A percentile compares a stretch with the other conserved stretches of the same genome.
Conservation (phyloP, 495 filamentous ascomycete genomes). For the Cairneyella variabilis region DNA sequence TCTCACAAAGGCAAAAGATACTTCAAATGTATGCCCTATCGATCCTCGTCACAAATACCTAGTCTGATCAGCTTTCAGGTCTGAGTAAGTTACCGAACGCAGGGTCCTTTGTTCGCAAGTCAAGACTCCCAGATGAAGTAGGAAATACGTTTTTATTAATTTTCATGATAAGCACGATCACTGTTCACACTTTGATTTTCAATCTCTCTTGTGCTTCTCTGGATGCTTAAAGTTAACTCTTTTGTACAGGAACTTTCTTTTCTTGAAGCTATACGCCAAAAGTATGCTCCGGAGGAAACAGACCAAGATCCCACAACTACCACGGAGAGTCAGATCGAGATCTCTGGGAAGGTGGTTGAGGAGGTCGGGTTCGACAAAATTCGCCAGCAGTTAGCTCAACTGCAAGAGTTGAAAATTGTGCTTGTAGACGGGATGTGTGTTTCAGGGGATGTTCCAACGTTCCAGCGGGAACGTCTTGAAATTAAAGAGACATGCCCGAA, state of each 20-base stretch:
- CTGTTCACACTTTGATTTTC: too few species aligned
- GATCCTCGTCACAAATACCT: neutral
- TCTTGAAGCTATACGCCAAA: conserved; percentile 72
- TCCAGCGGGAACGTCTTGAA: conserved; percentile 10
- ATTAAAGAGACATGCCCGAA: conserved; percentile 53
- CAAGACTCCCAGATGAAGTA: conserved; percentile 60
- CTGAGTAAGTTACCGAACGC: conserved; percentile 60
- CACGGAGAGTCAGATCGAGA: conserved; percentile 46
- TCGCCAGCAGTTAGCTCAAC: conserved; percentile 66
- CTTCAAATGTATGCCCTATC: conserved; percentile 66
- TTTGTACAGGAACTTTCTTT: conserved; percentile 70
- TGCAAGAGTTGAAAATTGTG: conserved; percentile 74
- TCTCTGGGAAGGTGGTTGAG: conserved; percentile 85
- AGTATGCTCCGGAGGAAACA: conserved; percentile 65
- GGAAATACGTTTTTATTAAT: too few species aligned
- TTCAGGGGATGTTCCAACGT: conserved; percentile 34
- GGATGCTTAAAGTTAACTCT: too few species aligned
- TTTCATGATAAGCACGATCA: too few species aligned
- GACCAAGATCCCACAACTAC: conserved; percentile 27
- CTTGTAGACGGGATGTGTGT: conserved; percentile 74
- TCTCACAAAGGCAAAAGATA: conserved; percentile 74
- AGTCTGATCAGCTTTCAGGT: conserved; percentile 43
- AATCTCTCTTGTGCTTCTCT: too few species aligned
- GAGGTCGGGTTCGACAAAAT: conserved; percentile 97
- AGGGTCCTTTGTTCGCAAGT: conserved; percentile 83